These are phyloP conservation scores for Calonectria naviculata DNA, from an alignment of 2,329 filamentous ascomycete genomes.

Conservation along the genomic window DNA sequence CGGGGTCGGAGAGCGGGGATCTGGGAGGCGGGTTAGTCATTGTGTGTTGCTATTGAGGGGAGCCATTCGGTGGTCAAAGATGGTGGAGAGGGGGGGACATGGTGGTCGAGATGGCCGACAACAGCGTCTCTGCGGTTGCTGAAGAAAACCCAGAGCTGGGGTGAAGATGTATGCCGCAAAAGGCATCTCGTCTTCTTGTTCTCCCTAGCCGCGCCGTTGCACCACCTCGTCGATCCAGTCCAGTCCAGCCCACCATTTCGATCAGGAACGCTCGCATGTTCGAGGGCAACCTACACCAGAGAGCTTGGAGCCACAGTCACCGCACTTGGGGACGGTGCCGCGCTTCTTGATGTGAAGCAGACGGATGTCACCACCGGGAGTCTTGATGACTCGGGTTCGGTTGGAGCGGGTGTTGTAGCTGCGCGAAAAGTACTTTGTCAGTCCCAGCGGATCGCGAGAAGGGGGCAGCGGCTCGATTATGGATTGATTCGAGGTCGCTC, in stretches of 20 bases:
- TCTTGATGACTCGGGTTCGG: slow-evolving; percentile 96
- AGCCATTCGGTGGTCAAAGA: slow-evolving; percentile 19
- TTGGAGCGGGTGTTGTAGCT: slow-evolving; percentile 99
- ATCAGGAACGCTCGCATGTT: slow-evolving; percentile 25
- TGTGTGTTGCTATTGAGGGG: not conserved
- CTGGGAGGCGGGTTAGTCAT: slow-evolving; percentile 57
- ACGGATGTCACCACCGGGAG: slow-evolving; percentile 93
- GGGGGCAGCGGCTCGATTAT: slow-evolving; percentile 19
- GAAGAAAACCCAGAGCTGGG: not conserved
- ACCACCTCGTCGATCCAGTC: slow-evolving; percentile 17
- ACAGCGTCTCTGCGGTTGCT: not conserved
- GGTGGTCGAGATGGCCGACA: not conserved
- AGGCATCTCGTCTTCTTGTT: not conserved
- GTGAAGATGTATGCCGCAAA: not conserved
- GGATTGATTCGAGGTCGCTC: slow-evolving; percentile 30
- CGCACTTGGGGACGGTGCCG: slow-evolving; percentile 97
- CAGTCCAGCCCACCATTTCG: slow-evolving; percentile 26
- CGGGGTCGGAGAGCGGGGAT: slow-evolving; percentile 96
- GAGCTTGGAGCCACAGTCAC: slow-evolving; percentile 98
- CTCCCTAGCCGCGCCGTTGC: slow-evolving; percentile 7
- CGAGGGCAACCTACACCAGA: slow-evolving; percentile 83
- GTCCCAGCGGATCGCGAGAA: slow-evolving; percentile 31
- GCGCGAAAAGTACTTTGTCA: slow-evolving; percentile 38
- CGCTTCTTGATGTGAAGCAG: slow-evolving; percentile 99
- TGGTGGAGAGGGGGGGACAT: slow-evolving; percentile 13